These are phyloP conservation scores for Russula ochroleuca DNA, from an alignment of 768 basidiomycete species.

Conservation along the genomic window DNA sequence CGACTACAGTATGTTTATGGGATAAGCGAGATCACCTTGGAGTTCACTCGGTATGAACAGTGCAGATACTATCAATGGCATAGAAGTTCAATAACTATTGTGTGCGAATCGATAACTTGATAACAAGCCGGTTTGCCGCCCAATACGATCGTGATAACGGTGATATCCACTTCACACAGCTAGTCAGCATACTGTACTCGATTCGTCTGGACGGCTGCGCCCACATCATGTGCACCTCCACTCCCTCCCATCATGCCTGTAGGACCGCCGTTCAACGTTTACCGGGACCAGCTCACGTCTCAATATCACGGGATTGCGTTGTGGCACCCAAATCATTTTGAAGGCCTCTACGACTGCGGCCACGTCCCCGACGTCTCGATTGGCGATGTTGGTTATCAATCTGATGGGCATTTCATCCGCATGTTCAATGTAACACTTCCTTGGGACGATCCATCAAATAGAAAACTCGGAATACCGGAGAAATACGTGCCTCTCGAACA, in stretches of 20 bases:
- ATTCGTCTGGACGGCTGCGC: neutral
- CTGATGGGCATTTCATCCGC: conserved; percentile 21
- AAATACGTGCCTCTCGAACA: neutral
- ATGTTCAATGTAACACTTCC: conserved; percentile 24
- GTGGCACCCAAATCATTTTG: conserved; percentile 25
- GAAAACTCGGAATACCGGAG: neutral
- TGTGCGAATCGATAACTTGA: too few species aligned
- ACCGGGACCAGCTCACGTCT: conserved; percentile 15
- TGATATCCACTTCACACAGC: too few species aligned
- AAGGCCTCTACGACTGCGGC: conserved; percentile 14
- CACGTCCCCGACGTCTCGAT: conserved; percentile 20
- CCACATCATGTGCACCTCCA: too few species aligned
- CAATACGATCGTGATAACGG: too few species aligned
- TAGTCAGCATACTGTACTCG: too few species aligned
- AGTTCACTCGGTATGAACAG: too few species aligned
- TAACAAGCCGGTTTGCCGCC: too few species aligned
- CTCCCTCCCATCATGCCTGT: neutral
- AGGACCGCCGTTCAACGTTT: conserved; percentile 11
- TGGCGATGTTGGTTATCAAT: conserved; percentile 27
- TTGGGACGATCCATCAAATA: neutral
- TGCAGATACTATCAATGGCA: too few species aligned
- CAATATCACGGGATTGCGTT: conserved; percentile 18
- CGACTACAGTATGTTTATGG: too few species aligned
- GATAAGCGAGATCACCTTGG: too few species aligned
- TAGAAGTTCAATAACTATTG: too few species aligned